Evolutionary conservation across 805 yeast species (phyloP).

Genomic region (Huiozyma sinensis): DNA sequence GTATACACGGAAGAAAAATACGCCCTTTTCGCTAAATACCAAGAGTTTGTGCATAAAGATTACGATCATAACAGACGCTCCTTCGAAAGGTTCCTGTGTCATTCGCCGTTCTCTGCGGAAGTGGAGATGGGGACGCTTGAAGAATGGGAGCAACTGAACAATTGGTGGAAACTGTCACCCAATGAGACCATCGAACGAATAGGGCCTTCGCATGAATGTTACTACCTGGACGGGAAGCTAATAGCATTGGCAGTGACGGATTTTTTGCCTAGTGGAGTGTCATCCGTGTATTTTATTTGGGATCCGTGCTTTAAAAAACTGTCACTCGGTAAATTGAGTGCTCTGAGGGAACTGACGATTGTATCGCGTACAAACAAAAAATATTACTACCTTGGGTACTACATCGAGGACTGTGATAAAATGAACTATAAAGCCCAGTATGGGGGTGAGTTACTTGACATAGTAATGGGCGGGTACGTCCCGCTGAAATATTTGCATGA

Average conservation of each 20-base stretch:
- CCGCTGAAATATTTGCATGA: conserved; percentile 11
- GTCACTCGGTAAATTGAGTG: conserved; percentile 71
- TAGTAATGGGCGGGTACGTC: conserved; percentile 36
- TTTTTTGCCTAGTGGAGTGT: conserved; percentile 61
- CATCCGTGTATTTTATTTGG: conserved; percentile 83
- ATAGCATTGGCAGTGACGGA: conserved; percentile 74
- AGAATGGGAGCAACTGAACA: conserved; percentile 22
- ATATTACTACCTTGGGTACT: conserved; percentile 72
- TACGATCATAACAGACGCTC: conserved; percentile 35
- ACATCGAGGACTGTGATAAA: conserved; percentile 66
- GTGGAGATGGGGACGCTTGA: conserved; percentile 5
- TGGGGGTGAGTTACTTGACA: conserved; percentile 64
- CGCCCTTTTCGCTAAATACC: conserved; percentile 56
- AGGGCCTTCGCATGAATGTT: conserved; percentile 75
- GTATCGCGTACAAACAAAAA: conserved; percentile 31
- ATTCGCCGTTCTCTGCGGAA: conserved; percentile 43
- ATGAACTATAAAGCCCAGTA: conserved; percentile 74
- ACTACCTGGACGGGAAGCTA: conserved; percentile 49
- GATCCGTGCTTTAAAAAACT: conserved; percentile 65
- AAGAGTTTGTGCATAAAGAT: conserved; percentile 60
- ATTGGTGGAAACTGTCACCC: conserved; percentile 28
- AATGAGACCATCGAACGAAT: conserved; percentile 15
- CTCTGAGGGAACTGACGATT: conserved; percentile 56
- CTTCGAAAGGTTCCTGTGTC: conserved; percentile 60
- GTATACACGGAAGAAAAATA: conserved; percentile 47